Evolutionary conservation across 1,139 yeast genomes (phyloP).

Genomic region (Hyphopichia buzzinii): DNA sequence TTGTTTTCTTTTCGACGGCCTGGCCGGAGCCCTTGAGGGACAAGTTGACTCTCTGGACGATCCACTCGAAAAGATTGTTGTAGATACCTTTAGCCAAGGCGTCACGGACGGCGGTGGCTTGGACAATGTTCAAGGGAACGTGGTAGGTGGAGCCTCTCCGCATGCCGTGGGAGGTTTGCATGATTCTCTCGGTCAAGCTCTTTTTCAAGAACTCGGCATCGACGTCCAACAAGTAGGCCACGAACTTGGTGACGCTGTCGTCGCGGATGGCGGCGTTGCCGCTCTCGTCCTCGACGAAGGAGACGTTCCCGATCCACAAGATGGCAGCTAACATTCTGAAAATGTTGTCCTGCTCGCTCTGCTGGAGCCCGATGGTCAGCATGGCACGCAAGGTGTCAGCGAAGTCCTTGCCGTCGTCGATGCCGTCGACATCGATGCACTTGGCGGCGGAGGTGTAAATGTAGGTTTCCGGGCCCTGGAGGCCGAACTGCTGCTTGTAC

Average conservation of each 20-base stretch:
- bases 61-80: conserved; percentile 94
- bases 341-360: conserved; percentile 84
- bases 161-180: conserved; percentile 88
- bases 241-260: conserved; percentile 85
- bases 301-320: conserved; percentile 91
- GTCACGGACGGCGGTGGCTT: conserved; percentile 92
- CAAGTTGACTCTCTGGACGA: conserved; percentile 87
- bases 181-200: conserved; percentile 73
- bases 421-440: conserved; percentile 82
- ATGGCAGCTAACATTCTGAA: conserved; percentile 82
- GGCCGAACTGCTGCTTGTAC: conserved; percentile 81
- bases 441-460: conserved; percentile 83
- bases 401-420: conserved; percentile 80
- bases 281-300: conserved; percentile 81
- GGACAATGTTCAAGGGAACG: conserved; percentile 87
- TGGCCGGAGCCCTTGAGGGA: conserved; percentile 52
- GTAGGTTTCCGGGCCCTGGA: conserved; percentile 92
- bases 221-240: conserved; percentile 86
- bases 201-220: conserved; percentile 64
- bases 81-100: conserved; percentile 95
- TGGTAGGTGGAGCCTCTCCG: conserved; percentile 92
- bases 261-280: conserved; percentile 85
- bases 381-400: conserved; percentile 81
- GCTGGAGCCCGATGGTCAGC: conserved; percentile 79
- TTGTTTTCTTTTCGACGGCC: conserved; percentile 52